Base-by-base conservation (phyloP, 306 rosid species). In the Pueraria montana region DNA sequence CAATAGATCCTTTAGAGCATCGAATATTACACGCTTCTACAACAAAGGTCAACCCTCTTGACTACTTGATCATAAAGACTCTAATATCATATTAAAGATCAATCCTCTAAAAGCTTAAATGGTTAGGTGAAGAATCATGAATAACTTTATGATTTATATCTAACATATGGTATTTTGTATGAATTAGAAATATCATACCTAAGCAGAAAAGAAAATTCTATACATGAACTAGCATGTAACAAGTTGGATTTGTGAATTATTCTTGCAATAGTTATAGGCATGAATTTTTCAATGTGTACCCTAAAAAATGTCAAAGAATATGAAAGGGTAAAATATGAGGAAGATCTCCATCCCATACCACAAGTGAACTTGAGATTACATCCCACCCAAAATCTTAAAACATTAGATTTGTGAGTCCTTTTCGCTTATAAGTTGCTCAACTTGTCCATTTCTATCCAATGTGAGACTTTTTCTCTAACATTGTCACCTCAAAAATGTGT, bases 231-330 rank as follows among this genome's bases (percentile, higher is more conserved):
- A 50, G 17, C 16, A 78, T 34, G 13, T 48, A 66, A 50, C 76
- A 79, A 66, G 56, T 38, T 65, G 75, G 21, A 69, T 80, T 80
- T 27, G 27, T 72, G 56, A 74, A 74, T 16, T 52, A 21, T 26
- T 64, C 58, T 43, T 45, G 17, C 72, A 43, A 56, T 68, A 74
- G 11, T 32, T 13, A 43, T 30, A 55, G 50, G 48, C 64, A 76
- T 26, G 48, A 42, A 11, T n/a, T n/a, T 52, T 64, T 56, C 21
- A n/a, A 11, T 18, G 62, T 65, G 38, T 38, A 52, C 18, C 27
- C 46, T 36, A 65, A 42, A 80, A 52, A 55, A 4, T 62, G 20
- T 6, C 11, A 62, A 0, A 2, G 3, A 59, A 61, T 61, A 5
- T 2, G 36, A 61, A 18, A 5, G 58, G 13, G 27, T n/a, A 17